Evolutionary conservation across 495 filamentous ascomycete genomes (phyloP).

Genomic region (Penicillium pancosmium): DNA sequence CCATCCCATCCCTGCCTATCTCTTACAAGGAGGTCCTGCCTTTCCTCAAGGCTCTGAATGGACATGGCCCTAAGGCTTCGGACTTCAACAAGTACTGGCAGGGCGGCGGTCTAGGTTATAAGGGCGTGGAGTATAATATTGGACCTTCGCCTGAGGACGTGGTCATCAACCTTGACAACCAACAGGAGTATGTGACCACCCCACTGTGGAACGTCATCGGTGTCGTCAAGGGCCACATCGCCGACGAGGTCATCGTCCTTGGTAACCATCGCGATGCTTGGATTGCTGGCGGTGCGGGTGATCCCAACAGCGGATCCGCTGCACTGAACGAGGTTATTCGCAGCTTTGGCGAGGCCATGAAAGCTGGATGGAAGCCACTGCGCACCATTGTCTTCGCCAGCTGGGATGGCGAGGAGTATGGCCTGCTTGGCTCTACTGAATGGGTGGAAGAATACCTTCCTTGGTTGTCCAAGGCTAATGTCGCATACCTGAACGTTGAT

Average conservation of each 20-base stretch:
- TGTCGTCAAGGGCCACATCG: slow-evolving; percentile 85
- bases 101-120: slow-evolving; percentile 73
- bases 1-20: slow-evolving; percentile 89
- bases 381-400: slow-evolving; percentile 77
- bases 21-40: slow-evolving; percentile 87
- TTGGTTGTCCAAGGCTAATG: slow-evolving; percentile 75
- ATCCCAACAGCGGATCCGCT: slow-evolving; percentile 88
- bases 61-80: slow-evolving; percentile 76
- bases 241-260: slow-evolving; percentile 85
- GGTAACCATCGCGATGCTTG: slow-evolving; percentile 97
- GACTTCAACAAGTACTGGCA: slow-evolving; percentile 76
- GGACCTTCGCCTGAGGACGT: slow-evolving; percentile 80
- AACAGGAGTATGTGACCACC: slow-evolving; percentile 86
- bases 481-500: slow-evolving; percentile 76
- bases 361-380: slow-evolving; percentile 82
- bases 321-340: slow-evolving; percentile 84
- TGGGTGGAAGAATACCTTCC: slow-evolving; percentile 84
- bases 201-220: slow-evolving; percentile 96
- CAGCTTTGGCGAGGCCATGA: slow-evolving; percentile 75
- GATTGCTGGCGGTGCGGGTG: slow-evolving; percentile 84
- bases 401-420: slow-evolving; percentile 80
- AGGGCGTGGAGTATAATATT: slow-evolving; percentile 88
- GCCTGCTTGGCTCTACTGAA: slow-evolving; percentile 69
- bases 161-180: slow-evolving; percentile 79
- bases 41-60: slow-evolving; percentile 85